Conservation (phyloP, 2,329 filamentous ascomycete species). For the Neonectria coccinea region DNA sequence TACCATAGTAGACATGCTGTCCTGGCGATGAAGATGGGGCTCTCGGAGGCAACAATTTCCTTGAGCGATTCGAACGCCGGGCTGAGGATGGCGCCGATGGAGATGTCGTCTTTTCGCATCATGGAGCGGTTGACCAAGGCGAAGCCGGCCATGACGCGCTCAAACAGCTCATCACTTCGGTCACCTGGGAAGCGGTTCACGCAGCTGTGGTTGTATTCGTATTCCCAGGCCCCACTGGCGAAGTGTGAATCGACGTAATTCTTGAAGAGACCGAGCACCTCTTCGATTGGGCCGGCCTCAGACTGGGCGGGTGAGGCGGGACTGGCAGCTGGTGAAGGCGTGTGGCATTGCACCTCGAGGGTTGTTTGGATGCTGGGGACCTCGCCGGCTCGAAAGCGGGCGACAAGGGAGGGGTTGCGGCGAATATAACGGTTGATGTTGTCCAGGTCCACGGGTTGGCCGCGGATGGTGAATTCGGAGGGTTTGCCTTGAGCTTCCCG, state of each 20-base stretch:
- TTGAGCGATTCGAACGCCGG: constrained; percentile 52
- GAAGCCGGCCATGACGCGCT: constrained; percentile 50
- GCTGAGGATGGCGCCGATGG: constrained; percentile 47
- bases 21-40: constrained; percentile 49
- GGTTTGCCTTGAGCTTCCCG: constrained; percentile 50
- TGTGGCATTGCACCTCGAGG: constrained; percentile 49
- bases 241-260: constrained; percentile 49
- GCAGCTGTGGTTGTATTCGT: constrained; percentile 49
- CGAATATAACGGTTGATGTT: constrained; percentile 56
- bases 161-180: constrained; percentile 51
- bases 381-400: constrained; percentile 48
- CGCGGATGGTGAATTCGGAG: constrained; percentile 53
- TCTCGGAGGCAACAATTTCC: constrained; percentile 49
- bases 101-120: constrained; percentile 49
- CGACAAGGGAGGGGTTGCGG: constrained; percentile 52
- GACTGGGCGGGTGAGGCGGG: constrained; percentile 37
- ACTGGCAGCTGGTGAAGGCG: constrained; percentile 43
- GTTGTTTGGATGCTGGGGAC: constrained; percentile 48
- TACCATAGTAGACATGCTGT: constrained; percentile 53
- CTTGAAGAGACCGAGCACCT: constrained; percentile 45
- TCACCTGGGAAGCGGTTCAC: constrained; percentile 40
- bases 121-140: constrained; percentile 50
- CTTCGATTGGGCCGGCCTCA: constrained; percentile 44
- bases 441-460: constrained; percentile 53
- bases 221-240: constrained; percentile 44